Conservation (phyloP, 2,329 filamentous ascomycete species). For the Colletotrichum incanum region DNA sequence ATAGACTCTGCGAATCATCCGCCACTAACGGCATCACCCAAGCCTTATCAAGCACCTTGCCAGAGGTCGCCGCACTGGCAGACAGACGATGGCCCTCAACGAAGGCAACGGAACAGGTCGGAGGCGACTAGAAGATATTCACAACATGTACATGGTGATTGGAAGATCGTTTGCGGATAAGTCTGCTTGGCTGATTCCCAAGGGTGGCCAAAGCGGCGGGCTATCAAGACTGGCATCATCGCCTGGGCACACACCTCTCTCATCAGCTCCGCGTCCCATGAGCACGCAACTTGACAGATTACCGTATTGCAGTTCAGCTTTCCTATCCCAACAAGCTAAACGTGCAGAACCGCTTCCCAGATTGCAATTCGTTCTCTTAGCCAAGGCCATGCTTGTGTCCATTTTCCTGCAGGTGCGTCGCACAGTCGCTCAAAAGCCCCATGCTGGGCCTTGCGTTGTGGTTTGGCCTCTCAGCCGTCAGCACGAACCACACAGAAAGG, state of each 20-base stretch:
- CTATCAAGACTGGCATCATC: neutral
- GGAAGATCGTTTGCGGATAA: neutral
- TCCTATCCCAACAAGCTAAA: neutral
- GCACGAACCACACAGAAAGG: constrained; percentile 5
- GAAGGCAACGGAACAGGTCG: neutral
- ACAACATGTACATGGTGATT: neutral
- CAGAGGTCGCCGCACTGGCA: neutral
- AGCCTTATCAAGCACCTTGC: neutral
- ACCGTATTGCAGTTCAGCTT: neutral
- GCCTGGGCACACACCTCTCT: too few species aligned
- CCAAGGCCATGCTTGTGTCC: neutral
- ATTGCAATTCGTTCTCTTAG: too few species aligned
- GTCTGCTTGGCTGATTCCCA: too few species aligned
- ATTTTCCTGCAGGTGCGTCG: neutral
- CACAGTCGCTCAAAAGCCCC: neutral
- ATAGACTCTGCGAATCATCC: constrained; percentile 3
- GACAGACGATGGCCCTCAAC: too few species aligned
- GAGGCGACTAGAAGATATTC: neutral
- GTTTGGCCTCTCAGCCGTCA: neutral
- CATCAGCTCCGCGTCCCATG: neutral
- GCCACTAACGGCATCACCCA: neutral
- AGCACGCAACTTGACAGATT: neutral
- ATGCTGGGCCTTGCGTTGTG: neutral
- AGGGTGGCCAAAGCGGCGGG: neutral
- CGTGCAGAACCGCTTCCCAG: neutral